Percentiles rank a stretch among this genome's conserved stretches.
phyloP scores from a whole-genome alignment of 2,329 filamentous ascomycete genomes.

The Beauveria brongniartii region DNA sequence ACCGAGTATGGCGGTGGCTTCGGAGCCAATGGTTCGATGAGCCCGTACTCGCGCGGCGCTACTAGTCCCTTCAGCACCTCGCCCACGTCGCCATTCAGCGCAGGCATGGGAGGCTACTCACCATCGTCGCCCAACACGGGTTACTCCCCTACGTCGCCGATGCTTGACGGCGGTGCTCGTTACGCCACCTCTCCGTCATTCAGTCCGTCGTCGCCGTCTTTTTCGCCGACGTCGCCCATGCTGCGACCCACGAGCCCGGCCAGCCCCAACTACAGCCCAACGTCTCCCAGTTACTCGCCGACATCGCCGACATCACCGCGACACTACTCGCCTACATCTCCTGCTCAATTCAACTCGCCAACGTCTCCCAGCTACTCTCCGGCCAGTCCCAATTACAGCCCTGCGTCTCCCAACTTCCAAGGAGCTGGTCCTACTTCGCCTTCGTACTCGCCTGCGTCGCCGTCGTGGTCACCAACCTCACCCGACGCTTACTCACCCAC shows the following conservation, averaged over 20 bases:
- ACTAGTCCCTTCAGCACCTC: constrained; percentile 73
- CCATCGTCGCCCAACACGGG: constrained; percentile 67
- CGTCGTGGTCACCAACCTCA: constrained; percentile 72
- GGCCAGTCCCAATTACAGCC: constrained; percentile 63
- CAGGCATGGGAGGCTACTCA: constrained; percentile 56
- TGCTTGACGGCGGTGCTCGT: constrained; percentile 46
- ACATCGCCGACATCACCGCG: constrained; percentile 49
- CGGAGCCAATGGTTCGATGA: constrained; percentile 43
- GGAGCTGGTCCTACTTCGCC: constrained; percentile 41
- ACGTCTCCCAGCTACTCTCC: constrained; percentile 67
- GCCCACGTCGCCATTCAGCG: constrained; percentile 54
- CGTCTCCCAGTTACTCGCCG: constrained; percentile 57
- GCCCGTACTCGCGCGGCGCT: constrained; percentile 55
- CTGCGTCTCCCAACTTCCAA: constrained; percentile 53
- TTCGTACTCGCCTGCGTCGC: constrained; percentile 62
- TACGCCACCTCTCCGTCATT: constrained; percentile 55
- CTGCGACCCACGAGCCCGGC: constrained; percentile 46
- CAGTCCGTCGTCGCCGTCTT: constrained; percentile 55
- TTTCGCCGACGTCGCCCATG: constrained; percentile 54
- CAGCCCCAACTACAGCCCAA: constrained; percentile 56
- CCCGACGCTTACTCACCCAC: constrained; percentile 56
- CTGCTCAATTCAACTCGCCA: constrained; percentile 63
- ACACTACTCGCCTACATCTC: constrained; percentile 64
- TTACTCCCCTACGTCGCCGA: constrained; percentile 45
- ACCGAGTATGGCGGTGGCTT: constrained; percentile 50